These are phyloP conservation scores for Cryptococcus sp. DNA, from an alignment of 1,284 basidiomycete species.

Conservation along the genomic window DNA sequence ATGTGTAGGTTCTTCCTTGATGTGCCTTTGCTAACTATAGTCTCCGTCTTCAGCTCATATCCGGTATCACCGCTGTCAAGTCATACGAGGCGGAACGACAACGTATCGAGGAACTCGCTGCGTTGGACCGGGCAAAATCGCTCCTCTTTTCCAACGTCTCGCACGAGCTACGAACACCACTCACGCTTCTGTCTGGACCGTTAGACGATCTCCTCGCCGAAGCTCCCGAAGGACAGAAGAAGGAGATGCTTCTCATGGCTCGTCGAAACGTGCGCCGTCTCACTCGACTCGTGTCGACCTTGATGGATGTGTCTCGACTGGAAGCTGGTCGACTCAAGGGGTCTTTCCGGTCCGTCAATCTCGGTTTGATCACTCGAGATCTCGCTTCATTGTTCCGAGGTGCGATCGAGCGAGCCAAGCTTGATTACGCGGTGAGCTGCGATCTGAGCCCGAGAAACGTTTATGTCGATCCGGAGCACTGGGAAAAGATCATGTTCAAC, in stretches of 20 bases:
- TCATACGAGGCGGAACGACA: constrained; percentile 43
- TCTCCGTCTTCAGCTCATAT: constrained; percentile 34
- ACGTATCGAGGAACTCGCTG: constrained; percentile 45
- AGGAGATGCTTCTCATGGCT: constrained; percentile 39
- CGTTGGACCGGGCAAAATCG: constrained; percentile 46
- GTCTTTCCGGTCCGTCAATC: constrained; percentile 41
- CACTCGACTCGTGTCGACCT: constrained; percentile 39
- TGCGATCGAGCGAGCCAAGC: constrained; percentile 30
- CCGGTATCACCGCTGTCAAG: constrained; percentile 37
- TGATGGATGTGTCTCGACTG: constrained; percentile 44
- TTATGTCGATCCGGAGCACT: constrained; percentile 47
- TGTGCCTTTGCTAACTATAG: constrained; percentile 9
- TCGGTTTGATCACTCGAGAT: constrained; percentile 44
- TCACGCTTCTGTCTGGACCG: constrained; percentile 44
- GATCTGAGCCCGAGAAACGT: constrained; percentile 33
- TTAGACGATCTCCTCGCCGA: constrained; percentile 38
- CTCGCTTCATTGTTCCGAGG: constrained; percentile 45
- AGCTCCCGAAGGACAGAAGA: constrained; percentile 25
- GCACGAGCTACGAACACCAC: constrained; percentile 36
- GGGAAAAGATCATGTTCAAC: constrained; percentile 49
- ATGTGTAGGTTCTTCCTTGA: constrained; percentile 17
- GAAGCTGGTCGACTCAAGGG: constrained; percentile 43
- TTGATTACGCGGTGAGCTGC: constrained; percentile 42
- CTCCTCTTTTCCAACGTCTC: constrained; percentile 11
- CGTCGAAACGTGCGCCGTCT: constrained; percentile 36